Evolutionary conservation across 2,329 filamentous ascomycete species (phyloP).

Genomic region (Colletotrichum graminicola): DNA sequence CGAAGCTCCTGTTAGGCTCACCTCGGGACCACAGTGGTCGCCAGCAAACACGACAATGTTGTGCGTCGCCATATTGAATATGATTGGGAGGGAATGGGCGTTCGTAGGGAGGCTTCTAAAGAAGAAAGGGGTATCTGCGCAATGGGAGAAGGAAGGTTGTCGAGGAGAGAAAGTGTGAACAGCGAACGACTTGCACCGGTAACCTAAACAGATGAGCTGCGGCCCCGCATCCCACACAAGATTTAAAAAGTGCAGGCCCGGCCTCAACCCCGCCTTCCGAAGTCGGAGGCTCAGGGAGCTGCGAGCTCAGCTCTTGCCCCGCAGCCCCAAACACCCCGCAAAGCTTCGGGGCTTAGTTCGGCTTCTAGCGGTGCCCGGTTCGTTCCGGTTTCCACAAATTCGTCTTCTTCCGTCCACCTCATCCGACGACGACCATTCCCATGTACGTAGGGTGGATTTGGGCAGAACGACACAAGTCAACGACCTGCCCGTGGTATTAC

Average conservation of each 20-base stretch:
- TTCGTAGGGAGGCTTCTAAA: not conserved
- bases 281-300: conserved; percentile 48
- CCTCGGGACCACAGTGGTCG: conserved; percentile 90
- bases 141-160: conserved; percentile 9
- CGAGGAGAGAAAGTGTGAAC: conserved; percentile 4
- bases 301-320: not conserved
- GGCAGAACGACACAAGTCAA: not conserved
- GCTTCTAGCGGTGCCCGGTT: conserved; percentile 37
- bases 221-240: conserved; percentile 42
- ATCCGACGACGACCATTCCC: conserved; percentile 14
- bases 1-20: conserved; percentile 49
- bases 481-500: conserved; percentile 2
- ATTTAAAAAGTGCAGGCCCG: conserved; percentile 44
- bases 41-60: conserved; percentile 86
- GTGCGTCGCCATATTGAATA: conserved; percentile 71
- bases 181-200: not conserved
- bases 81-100: not conserved
- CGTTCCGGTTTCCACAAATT: conserved; percentile 28
- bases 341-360: conserved; percentile 21
- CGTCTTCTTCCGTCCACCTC: conserved; percentile 23
- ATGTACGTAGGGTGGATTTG: conserved; percentile 3
- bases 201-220: conserved; percentile 23
- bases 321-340: conserved; percentile 22
- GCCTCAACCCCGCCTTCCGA: conserved; percentile 53
- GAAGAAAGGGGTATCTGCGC: conserved; percentile 26